Conservation (phyloP, 1,284 basidiomycete species). For the Puccinia coronata region DNA sequence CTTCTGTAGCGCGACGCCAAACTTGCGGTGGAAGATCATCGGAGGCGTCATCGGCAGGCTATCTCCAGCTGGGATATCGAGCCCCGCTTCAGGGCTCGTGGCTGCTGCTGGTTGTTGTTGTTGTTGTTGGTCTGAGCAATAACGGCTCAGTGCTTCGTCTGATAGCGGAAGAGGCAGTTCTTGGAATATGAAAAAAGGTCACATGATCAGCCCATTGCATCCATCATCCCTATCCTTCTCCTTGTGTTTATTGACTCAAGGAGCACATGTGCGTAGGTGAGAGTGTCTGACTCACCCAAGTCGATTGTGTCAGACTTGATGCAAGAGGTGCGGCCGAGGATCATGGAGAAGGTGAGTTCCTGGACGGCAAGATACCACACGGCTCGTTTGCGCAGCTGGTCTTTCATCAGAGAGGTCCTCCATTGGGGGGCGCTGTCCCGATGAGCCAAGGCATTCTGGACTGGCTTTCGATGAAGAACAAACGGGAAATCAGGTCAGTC, state of each 20-base stretch:
- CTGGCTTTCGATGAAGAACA: not conserved
- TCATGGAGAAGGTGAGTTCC: constrained; percentile 15
- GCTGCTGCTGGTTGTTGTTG: no score
- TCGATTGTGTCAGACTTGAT: constrained; percentile 6
- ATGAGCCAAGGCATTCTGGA: constrained; percentile 16
- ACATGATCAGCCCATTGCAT: not conserved
- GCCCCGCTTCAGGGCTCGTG: not conserved
- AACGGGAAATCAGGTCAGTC: not conserved
- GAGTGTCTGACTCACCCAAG: constrained; percentile 22
- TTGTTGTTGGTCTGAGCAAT: constrained; percentile 12
- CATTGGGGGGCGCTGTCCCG: constrained; percentile 20
- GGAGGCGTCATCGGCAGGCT: not conserved
- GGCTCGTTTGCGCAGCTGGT: constrained; percentile 37
- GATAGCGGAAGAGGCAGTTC: constrained; percentile 7
- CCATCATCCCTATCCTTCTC: not conserved
- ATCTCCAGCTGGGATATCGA: not conserved
- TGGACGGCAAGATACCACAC: constrained; percentile 27
- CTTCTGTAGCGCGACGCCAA: not conserved
- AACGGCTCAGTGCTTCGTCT: constrained; percentile 21
- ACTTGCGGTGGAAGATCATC: not conserved
- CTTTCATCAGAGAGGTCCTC: constrained; percentile 39
- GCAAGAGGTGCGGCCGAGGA: constrained; percentile 27
- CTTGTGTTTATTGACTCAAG: no score
- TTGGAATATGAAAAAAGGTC: not conserved
- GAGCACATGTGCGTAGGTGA: no score